A percentile compares a stretch with the other conserved stretches of the same genome.
phyloP scores from a whole-genome alignment of 495 filamentous ascomycete species.

The Lindgomyces ingoldianus region DNA sequence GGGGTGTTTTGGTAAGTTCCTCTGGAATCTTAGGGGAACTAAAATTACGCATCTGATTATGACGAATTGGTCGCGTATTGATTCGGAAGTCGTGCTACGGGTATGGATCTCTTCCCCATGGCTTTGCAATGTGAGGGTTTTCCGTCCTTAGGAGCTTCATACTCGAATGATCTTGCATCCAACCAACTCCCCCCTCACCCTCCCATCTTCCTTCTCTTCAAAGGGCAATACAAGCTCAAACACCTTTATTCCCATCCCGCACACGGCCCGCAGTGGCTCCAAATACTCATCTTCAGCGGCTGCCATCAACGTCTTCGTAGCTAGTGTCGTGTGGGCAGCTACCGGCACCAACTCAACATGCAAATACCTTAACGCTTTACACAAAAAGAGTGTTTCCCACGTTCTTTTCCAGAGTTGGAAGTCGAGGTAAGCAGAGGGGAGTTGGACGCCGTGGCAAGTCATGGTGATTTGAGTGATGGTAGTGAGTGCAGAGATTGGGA shows the following conservation, averaged over 20 bases:
- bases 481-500: conserved; percentile 4
- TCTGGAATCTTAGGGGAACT: too few relatives aligned
- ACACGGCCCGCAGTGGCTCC: not conserved
- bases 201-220: not conserved
- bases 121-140: too few relatives aligned
- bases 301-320: not conserved
- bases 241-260: not conserved
- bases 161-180: not conserved
- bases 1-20: too few relatives aligned
- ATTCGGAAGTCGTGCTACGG: too few relatives aligned
- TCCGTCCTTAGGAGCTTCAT: not conserved
- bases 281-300: conserved; percentile 9
- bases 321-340: not conserved
- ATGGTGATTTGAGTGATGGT: not conserved
- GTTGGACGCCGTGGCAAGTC: not conserved
- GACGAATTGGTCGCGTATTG: too few relatives aligned
- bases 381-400: conserved; percentile 8
- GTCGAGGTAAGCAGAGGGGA: not conserved
- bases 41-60: too few relatives aligned
- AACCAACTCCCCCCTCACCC: not conserved
- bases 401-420: not conserved
- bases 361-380: not conserved
- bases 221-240: conserved; percentile 5
- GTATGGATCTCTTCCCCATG: not conserved
- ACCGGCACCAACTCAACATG: not conserved